Evolutionary conservation across 179 eudicot species (phyloP).

Genomic region (Silene noctiflora): DNA sequence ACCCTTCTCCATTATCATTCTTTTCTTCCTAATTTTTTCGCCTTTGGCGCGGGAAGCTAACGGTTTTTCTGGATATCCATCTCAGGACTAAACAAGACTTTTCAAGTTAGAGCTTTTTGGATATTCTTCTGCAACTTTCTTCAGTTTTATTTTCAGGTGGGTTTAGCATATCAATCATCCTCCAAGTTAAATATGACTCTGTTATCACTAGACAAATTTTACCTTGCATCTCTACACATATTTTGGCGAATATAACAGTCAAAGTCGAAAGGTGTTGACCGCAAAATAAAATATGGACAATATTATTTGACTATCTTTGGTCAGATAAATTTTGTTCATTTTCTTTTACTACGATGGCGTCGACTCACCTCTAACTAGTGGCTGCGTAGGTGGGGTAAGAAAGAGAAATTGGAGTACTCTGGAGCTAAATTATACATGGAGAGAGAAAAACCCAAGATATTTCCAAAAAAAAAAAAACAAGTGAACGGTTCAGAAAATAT

Average conservation of each 20-base stretch:
- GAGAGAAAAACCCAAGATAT: background rate
- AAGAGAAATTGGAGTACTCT: too few relatives aligned
- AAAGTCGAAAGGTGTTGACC: background rate
- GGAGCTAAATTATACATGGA: background rate
- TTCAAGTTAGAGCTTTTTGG: background rate
- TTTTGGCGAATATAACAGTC: background rate
- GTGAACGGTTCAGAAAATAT: background rate
- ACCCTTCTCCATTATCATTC: too few relatives aligned
- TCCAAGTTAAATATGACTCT: background rate
- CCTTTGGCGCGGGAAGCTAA: too few relatives aligned
- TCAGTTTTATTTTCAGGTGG: background rate
- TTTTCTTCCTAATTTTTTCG: too few relatives aligned
- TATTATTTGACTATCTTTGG: background rate
- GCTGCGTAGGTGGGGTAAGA: too few relatives aligned
- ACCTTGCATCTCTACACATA: background rate
- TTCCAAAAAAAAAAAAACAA: background rate
- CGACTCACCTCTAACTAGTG: too few relatives aligned
- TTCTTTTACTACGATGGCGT: background rate
- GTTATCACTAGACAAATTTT: background rate
- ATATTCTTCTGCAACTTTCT: background rate
- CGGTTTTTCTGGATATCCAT: background rate
- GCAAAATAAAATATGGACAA: background rate
- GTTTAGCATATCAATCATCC: background rate
- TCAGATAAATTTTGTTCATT: background rate
- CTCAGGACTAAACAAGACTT: background rate